Base-by-base conservation (phyloP, 1,139 yeast genomes). In the Candida gigantensis region DNA sequence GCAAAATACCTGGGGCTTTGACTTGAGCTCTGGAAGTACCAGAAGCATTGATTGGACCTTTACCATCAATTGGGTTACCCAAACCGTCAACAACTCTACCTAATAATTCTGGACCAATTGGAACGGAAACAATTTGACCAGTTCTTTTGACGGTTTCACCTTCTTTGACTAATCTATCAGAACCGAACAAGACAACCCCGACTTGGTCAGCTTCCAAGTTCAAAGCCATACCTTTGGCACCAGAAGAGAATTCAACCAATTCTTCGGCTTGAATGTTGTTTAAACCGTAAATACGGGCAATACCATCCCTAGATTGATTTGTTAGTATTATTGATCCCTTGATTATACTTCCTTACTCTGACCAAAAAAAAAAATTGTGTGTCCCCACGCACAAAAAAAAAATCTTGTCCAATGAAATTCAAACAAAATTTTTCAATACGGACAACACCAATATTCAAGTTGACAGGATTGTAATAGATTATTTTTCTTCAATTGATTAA, bases 251-350 rank as follows among this genome's bases (percentile, higher is more conserved):
- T 77, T 94, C 98, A 62, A 94, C 97, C 72, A 94, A 83, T 78
- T 94, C 99, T 79, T 92, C 98, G 65, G 98, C 98, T 81, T 92
- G 97, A 72, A 90, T 84, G 83, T 94, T 94, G 94, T 90, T 92
- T 64, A 94, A 81, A 75, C 99, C 99, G 77, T 87, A 92, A 63
- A 92, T 96, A 83, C 98, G 95, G 70, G 98, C 99, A 68, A 92
- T 92, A 90, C 99, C 99, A 75, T 94, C 99, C 84, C 97, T 83
- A 61, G 32, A 40, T 13, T 17, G 10, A 14, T 31, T 49, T 13
- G 64, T 58, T 57, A 58, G 62, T 57, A 57, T 35, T 9, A 19
- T 19, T 33, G 30, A 8, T 17, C n/a, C 18, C 24, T 9, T 13
- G 6, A 10, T 11, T 25, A 8, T 12, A 11, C 11, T n/a, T 5